phyloP scores from a whole-genome alignment of 2,329 filamentous ascomycete genomes.

The Pseudogymnoascus destructans region DNA sequence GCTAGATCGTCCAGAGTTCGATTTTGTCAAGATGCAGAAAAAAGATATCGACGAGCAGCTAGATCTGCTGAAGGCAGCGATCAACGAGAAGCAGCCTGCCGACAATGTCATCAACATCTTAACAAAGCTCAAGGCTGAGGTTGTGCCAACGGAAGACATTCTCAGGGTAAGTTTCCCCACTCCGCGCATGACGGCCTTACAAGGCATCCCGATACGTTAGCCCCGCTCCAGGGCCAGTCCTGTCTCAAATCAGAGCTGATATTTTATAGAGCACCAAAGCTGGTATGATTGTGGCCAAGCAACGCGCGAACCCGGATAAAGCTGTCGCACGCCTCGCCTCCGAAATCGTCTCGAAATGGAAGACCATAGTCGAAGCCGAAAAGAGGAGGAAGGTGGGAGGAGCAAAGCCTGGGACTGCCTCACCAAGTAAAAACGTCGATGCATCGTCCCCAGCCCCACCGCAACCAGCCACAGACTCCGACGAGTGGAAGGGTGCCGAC shows the following conservation, averaged over 20 bases:
- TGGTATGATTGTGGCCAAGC: constrained; percentile 77
- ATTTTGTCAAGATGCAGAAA: constrained; percentile 48
- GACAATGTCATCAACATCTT: constrained; percentile 61
- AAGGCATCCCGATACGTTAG: neutral
- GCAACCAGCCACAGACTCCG: constrained; percentile 27
- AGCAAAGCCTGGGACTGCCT: constrained; percentile 35
- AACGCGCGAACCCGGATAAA: constrained; percentile 63
- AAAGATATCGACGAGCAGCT: constrained; percentile 69
- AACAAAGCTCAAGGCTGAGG: constrained; percentile 64
- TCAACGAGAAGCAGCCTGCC: constrained; percentile 59
- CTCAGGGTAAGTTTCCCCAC: constrained; percentile 48
- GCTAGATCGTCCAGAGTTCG: neutral
- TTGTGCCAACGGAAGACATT: constrained; percentile 77
- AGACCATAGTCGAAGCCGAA: constrained; percentile 58
- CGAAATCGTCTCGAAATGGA: constrained; percentile 82
- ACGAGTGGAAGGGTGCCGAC: constrained; percentile 40
- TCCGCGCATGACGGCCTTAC: constrained; percentile 4
- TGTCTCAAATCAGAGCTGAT: neutral
- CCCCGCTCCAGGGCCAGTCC: neutral
- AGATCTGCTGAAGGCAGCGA: constrained; percentile 68
- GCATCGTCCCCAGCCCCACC: constrained; percentile 26
- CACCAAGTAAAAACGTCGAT: constrained; percentile 31
- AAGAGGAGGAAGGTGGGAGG: constrained; percentile 34
- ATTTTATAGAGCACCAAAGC: constrained; percentile 61
- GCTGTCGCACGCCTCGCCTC: constrained; percentile 64